Conservation (phyloP, 345 rosid species). For the Barbarea vulgaris region DNA sequence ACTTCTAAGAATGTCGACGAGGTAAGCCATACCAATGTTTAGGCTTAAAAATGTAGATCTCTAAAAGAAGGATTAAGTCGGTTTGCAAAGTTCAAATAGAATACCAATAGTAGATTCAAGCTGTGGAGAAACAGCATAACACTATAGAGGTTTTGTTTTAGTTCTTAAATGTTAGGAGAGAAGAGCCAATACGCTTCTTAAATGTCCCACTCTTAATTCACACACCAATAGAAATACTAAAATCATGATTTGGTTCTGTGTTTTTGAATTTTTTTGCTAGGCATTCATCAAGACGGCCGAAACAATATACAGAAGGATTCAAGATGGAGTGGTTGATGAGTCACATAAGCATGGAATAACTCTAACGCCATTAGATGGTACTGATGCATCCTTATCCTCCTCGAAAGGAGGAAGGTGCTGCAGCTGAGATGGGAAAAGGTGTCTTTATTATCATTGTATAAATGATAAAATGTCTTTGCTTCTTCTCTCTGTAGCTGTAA, state of each 20-base stretch:
- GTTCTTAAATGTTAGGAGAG: neutral
- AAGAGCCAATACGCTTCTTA: neutral
- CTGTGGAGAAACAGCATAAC: neutral
- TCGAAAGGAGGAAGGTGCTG: conserved; percentile 87
- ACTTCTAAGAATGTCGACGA: conserved; percentile 96
- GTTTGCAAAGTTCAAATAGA: neutral
- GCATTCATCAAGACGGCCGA: conserved; percentile 93
- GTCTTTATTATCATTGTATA: conserved; percentile 2
- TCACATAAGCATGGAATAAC: conserved; percentile 91
- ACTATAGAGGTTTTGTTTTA: neutral
- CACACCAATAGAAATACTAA: neutral
- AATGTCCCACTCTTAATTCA: neutral
- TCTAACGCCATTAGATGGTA: conserved; percentile 80
- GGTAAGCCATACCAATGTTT: conserved; percentile 40
- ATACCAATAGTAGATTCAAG: neutral
- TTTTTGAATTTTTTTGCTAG: conserved; percentile 41
- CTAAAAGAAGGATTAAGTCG: neutral
- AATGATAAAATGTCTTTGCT: neutral
- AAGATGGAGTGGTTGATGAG: conserved; percentile 91
- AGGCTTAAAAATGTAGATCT: neutral
- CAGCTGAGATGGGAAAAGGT: conserved; percentile 46
- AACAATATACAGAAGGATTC: conserved; percentile 87
- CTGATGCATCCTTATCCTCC: conserved; percentile 54
- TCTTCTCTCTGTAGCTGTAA: conserved; percentile 19
- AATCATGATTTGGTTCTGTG: neutral